Base-by-base conservation (phyloP, 768 basidiomycete genomes). In the Trametes cingulata region DNA sequence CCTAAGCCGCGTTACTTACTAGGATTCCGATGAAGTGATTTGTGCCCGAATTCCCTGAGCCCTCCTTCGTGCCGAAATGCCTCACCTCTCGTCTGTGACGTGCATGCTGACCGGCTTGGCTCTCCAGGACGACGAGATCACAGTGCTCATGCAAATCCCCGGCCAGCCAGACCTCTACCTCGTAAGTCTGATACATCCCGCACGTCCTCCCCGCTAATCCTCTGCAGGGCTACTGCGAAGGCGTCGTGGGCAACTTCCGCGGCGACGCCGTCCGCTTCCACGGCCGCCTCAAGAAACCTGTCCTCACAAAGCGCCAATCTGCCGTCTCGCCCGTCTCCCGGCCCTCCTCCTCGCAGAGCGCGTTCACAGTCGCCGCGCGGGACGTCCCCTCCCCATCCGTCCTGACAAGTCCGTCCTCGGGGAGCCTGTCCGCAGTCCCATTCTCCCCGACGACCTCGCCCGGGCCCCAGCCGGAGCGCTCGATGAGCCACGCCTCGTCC, bases 171-270 rank as follows among this genome's bases (percentile, higher is more conserved):
- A 78, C 19, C 48, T 79, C 9, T 93, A 78, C 72, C 76, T 93
- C n/a, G 91, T 92, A 57, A 58, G 82, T 81, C 8, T 27, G 3
- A 37, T 29, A 19, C 20, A 35, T 19, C 27, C 24, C n/a, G 37
- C 64, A 63, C 14, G 35, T 8, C 15, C 24, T 12, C 6, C 27
- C 5, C 24, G 13, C 54, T 62, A 22, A 41, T 41, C 14, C 15
- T 53, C 20, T 48, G 0, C 65, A 92, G 91, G 92, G 93, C 4
- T 90, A 87, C 65, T 95, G 92, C 68, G 92, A 95, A 74, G 92
- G 87, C 52, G 89, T 94, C 52, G 88, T 94, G 2, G 92, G 92
- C 10, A 80, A 84, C 6, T 93, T 95, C 68, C 74, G 75, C 17
- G 85, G 81, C 0, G 63, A 72, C 20, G 76, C 87, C 58, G 92